Conservation (phyloP, 2,329 filamentous ascomycete genomes). For the Cryphonectria parasitica region DNA sequence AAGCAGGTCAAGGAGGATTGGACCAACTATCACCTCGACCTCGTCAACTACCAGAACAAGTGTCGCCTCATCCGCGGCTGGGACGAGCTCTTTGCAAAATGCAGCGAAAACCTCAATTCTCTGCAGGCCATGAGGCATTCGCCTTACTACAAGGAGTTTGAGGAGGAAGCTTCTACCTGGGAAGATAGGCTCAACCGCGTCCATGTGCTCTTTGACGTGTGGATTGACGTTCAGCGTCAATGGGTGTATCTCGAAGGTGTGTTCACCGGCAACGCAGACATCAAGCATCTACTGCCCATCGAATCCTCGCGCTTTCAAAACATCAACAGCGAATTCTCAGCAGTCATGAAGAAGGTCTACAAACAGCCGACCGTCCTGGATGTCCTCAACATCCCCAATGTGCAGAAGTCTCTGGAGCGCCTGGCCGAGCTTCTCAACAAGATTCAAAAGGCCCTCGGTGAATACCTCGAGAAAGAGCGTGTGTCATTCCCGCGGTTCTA, state of each 20-base stretch:
- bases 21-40: conserved; percentile 91
- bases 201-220: conserved; percentile 97
- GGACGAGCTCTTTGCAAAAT: conserved; percentile 98
- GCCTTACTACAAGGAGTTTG: conserved; percentile 98
- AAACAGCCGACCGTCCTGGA: conserved; percentile 95
- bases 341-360: conserved; percentile 99
- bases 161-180: conserved; percentile 95
- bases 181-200: conserved; percentile 98
- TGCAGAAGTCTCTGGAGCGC: conserved; percentile 93
- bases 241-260: conserved; percentile 99
- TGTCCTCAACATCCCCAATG: conserved; percentile 91
- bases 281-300: conserved; percentile 95
- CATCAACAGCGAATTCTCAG: conserved; percentile 98
- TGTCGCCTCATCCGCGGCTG: conserved; percentile 96
- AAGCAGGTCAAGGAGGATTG: conserved; percentile 96
- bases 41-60: conserved; percentile 98
- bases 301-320: conserved; percentile 98
- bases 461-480: conserved; percentile 97
- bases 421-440: conserved; percentile 97
- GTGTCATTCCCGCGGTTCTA: conserved; percentile 99
- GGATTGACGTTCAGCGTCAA: conserved; percentile 99
- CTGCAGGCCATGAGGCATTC: conserved; percentile 98
- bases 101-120: conserved; percentile 96
- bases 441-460: conserved; percentile 97
- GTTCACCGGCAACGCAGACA: conserved; percentile 97